Base-by-base conservation (phyloP, 2,329 filamentous ascomycete species). In the Beauveria sp. region DNA sequence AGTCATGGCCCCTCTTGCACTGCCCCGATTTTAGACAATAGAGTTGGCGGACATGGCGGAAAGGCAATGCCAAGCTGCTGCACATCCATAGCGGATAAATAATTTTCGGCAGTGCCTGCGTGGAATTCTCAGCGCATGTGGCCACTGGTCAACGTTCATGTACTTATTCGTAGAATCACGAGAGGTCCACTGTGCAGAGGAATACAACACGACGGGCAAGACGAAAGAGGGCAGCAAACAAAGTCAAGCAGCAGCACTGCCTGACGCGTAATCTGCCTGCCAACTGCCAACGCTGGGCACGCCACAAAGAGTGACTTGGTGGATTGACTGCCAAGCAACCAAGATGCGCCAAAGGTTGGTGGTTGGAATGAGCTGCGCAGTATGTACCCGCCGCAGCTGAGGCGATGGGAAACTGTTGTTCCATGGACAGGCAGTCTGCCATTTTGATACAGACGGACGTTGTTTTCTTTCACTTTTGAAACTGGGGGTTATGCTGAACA, bases 241-340 rank as follows among this genome's bases (percentile, higher is more conserved):
- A 55, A n/a, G 22, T 28, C 16, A 5, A n/a, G 22, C 24, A 30
- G 16, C 1, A n/a, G 28, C 6, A 8, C 10, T 58, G 14, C 30
- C 43, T 51, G 57, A 51, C 57, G 47, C 57, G 57, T 59, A 52
- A 59, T 45, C 14, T 43, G 47, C 26, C 57, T 26, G 47, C 34
- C 34, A 59, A 34, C n/a, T 43, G 47, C 26, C 57, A 58, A 42
- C 34, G 34, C 55, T 58, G 20, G 55, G 45, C 46, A 42, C 40
- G 57, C 57, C 57, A 52, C 47, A 52, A 50, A 52, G 47, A 40
- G 26, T 7, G 26, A 18, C 30, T 42, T 50, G 18, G 43, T n/a
- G 24, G 10, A 58, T 28, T 38, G 34, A 38, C 34, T 38, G 34
- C 34, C 34, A 38, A 38, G 24, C 14, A 30, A 49, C 57, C 57